phyloP scores from a whole-genome alignment of 805 yeast species.

The Kodamaea leandrae region DNA sequence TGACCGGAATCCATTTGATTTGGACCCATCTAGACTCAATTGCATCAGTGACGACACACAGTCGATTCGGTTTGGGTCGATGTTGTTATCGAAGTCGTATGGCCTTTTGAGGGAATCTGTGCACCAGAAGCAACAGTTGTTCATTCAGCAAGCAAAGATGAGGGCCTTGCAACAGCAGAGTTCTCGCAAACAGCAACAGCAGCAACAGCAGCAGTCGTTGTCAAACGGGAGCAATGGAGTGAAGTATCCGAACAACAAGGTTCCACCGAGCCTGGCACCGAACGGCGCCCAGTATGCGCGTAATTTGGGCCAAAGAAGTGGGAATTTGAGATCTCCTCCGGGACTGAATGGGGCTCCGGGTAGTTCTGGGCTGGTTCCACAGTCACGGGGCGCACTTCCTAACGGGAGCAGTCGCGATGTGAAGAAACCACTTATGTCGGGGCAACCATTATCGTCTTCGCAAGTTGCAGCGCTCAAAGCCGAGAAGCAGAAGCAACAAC shows the following conservation, averaged over 20 bases:
- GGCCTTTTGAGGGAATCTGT: conserved; percentile 76
- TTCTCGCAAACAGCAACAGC: conserved; percentile 15
- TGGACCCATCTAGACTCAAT: conserved; percentile 81
- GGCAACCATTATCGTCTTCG: conserved; percentile 5
- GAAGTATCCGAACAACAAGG: conserved; percentile 2
- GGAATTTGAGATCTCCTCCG: too few species aligned
- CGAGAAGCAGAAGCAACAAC: conserved; percentile 9
- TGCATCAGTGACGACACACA: conserved; percentile 85
- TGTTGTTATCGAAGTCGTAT: conserved; percentile 83
- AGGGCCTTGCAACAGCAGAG: conserved; percentile 41
- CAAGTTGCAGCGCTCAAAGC: conserved; percentile 9
- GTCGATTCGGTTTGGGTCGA: conserved; percentile 85
- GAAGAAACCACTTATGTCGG: conserved; percentile 4
- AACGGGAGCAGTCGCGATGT: not conserved
- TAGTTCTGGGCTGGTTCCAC: not conserved
- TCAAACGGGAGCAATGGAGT: not conserved
- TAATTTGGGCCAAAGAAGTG: conserved; percentile 2
- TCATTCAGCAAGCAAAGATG: conserved; percentile 49
- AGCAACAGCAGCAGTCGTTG: conserved; percentile 3
- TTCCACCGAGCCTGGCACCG: not conserved
- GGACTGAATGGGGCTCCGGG: not conserved
- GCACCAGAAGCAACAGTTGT: conserved; percentile 56
- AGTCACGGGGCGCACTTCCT: not conserved
- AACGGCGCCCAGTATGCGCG: conserved; percentile 5
- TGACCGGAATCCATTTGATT: conserved; percentile 49